phyloP scores from a whole-genome alignment of 352 stramenopile genomes.

The Phytophthora melonis region DNA sequence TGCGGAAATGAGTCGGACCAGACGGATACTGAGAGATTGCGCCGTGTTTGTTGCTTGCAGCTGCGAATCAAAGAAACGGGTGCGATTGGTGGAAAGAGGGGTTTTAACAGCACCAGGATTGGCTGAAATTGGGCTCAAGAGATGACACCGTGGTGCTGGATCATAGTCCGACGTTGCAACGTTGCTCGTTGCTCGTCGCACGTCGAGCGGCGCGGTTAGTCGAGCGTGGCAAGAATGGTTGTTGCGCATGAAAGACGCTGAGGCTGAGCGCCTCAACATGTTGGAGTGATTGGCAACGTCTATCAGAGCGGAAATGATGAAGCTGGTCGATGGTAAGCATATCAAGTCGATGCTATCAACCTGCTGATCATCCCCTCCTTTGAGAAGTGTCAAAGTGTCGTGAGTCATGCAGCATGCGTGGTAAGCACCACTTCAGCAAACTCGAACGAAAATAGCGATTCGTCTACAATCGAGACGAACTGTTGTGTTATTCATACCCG shows the following conservation, averaged over 20 bases:
- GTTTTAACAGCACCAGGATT: neutral
- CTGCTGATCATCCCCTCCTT: too few species aligned
- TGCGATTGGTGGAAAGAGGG: conserved; percentile 24
- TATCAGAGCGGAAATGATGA: neutral
- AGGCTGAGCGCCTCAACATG: neutral
- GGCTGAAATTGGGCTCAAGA: conserved; percentile 19
- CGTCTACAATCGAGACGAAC: neutral
- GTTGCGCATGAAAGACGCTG: too few species aligned
- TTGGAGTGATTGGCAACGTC: neutral
- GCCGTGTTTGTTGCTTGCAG: conserved; percentile 4
- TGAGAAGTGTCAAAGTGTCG: too few species aligned
- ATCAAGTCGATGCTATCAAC: neutral
- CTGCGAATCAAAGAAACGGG: conserved; percentile 7
- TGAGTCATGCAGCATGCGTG: neutral
- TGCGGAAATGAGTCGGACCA: conserved; percentile 25
- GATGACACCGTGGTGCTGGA: conserved; percentile 5
- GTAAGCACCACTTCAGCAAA: neutral
- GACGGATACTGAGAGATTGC: conserved; percentile 23
- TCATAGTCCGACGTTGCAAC: conserved; percentile 13
- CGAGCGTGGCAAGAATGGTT: too few species aligned
- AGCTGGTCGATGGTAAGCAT: neutral
- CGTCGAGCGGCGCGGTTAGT: too few species aligned
- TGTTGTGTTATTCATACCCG: too few species aligned
- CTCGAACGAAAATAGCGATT: neutral
- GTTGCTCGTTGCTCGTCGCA: neutral